A percentile compares a stretch with the other conserved stretches of the same genome.
These are phyloP conservation scores for Penicillium steckii DNA, from an alignment of 495 filamentous ascomycete genomes.

Conservation along the genomic window DNA sequence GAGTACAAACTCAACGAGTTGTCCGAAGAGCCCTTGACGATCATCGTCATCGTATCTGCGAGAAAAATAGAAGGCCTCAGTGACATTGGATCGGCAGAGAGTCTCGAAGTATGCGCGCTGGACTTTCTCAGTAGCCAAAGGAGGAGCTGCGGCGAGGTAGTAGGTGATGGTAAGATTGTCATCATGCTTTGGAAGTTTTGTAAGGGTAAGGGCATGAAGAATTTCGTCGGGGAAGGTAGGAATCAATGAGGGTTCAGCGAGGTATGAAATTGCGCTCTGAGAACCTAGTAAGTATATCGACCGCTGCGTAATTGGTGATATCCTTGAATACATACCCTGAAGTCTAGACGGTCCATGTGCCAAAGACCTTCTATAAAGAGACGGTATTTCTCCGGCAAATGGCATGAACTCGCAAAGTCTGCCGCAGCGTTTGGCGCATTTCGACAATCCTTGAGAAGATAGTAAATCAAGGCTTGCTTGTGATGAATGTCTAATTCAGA, in stretches of 20 bases:
- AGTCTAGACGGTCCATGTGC: conserved; percentile 70
- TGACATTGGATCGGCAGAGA: conserved; percentile 62
- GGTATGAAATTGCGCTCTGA: conserved; percentile 65
- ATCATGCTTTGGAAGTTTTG: conserved; percentile 57
- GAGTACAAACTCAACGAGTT: conserved; percentile 64
- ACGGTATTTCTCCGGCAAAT: conserved; percentile 65
- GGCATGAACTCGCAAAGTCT: conserved; percentile 53
- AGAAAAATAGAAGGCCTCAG: conserved; percentile 72
- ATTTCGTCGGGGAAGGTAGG: conserved; percentile 82
- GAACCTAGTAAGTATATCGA: neutral
- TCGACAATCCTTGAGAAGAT: conserved; percentile 74
- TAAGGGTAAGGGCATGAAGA: conserved; percentile 61
- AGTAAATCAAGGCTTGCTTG: conserved; percentile 77
- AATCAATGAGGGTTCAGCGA: conserved; percentile 73
- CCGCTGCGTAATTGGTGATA: neutral
- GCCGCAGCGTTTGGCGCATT: conserved; percentile 46
- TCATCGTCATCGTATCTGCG: conserved; percentile 59
- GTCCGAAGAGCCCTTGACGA: conserved; percentile 61
- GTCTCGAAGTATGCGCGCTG: conserved; percentile 64
- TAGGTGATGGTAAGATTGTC: conserved; percentile 70
- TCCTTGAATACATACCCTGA: conserved; percentile 45
- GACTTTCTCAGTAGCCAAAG: conserved; percentile 56
- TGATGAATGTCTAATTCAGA: conserved; percentile 62
- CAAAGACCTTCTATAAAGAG: conserved; percentile 80
- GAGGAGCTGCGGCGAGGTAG: conserved; percentile 68